Evolutionary conservation across 257 asterid genomes (phyloP), one percentile per base, ranked within the genome.

Genomic region (Rehmannia glutinosa): DNA sequence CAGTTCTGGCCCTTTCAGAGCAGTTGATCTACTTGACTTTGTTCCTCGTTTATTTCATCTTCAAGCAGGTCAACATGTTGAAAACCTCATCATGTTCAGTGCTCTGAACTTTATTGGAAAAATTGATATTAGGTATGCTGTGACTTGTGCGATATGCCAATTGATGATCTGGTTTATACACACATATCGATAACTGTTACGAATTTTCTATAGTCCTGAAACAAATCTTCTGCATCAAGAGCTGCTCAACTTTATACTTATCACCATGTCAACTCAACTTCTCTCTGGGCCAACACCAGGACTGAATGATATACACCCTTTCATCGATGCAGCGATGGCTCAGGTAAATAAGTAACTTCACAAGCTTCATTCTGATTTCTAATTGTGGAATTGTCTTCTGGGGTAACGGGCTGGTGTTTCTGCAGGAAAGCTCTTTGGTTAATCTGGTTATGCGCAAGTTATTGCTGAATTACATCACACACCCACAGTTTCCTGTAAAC

Each of bases 241-340:
- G 72, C 87, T 93, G 73, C 90, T 87, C 68, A 86, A 91, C 84
- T 94, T 94, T 85, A 63, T 89, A 75, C 77, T 87, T 66, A 80
- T 86, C 5, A 78, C 93, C 69, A 78, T 84, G 83, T 94, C 99
- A 57, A 91, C 97, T 53, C 99, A 94, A 80, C 97, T 94, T 80
- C 95, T 83, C 60, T 81, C 95, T 71, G 96, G 96, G 74, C 95
- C 98, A 36, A 84, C 98, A 54, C 93, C 96, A 4, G 96, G 98
- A 54, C 95, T 88, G 25, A 78, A 80, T 77, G 98, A 91, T 73
- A 62, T 72, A 65, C 95, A 91, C 75, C 98, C 99, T 68, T 91
- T 94, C 70, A 77, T 87, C 43, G 98, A 94, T 78, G 91, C 98
- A 60, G 82, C 84, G 63, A 91, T 91, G 97, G 72, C 51, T 70